These are phyloP conservation scores for Meira miltonrushii DNA, from an alignment of 1,284 basidiomycete genomes.

Conservation along the genomic window DNA sequence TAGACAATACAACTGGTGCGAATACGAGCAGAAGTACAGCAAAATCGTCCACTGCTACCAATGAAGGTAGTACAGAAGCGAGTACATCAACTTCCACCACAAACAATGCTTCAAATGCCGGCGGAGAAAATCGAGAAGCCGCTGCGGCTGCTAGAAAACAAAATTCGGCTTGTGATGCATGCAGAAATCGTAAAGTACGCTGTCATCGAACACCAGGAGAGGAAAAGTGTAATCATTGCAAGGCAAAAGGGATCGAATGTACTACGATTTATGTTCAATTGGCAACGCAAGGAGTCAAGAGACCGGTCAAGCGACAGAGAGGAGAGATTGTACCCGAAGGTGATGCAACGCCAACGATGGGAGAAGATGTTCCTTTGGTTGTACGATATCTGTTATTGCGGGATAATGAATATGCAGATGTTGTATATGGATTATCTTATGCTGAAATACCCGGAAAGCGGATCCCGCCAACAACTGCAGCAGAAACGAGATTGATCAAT, in stretches of 20 bases:
- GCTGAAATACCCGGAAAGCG: background rate
- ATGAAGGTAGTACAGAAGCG: background rate
- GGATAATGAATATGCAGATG: conserved; percentile 6
- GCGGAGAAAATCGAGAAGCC: background rate
- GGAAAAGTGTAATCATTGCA: conserved; percentile 38
- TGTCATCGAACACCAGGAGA: conserved; percentile 33
- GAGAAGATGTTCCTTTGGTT: background rate
- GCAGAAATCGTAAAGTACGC: conserved; percentile 37
- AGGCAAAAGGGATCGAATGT: conserved; percentile 39
- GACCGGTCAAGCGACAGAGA: conserved; percentile 25
- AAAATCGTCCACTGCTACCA: too few species aligned
- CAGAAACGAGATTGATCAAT: conserved; percentile 27
- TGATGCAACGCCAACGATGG: background rate
- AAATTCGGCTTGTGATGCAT: conserved; percentile 42
- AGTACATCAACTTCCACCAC: background rate
- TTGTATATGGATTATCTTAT: conserved; percentile 1
- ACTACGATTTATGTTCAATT: conserved; percentile 40
- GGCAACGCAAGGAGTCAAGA: conserved; percentile 33
- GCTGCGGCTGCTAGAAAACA: conserved; percentile 32
- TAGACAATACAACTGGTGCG: too few species aligned
- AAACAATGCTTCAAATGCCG: background rate
- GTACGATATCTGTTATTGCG: conserved; percentile 8
- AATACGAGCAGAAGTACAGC: too few species aligned
- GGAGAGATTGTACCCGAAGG: background rate
- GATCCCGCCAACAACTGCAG: background rate